A percentile compares a stretch with the other conserved stretches of the same genome.
Evolutionary conservation across 2,329 filamentous ascomycete species (phyloP).

Genomic region (Leptographium flavum): DNA sequence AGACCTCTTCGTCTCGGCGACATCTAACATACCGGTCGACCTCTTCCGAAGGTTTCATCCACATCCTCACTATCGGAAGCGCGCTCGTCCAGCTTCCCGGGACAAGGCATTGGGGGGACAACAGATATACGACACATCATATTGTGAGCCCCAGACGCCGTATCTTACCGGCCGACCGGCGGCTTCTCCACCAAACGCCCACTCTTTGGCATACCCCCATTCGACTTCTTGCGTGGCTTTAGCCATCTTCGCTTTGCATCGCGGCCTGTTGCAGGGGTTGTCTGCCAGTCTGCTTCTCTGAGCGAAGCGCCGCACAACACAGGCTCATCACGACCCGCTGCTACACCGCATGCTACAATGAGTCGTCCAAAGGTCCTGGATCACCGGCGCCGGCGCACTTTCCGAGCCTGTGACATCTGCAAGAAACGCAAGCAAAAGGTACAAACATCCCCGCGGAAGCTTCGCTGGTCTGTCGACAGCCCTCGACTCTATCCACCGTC

Average conservation of each 20-base stretch:
- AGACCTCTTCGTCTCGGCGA: too few relatives aligned
- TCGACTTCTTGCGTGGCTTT: too few relatives aligned
- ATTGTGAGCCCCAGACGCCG: background rate
- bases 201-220: too few relatives aligned
- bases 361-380: conserved; percentile 39
- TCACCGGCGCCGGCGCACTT: conserved; percentile 48
- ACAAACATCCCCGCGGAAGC: conserved; percentile 13
- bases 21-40: too few relatives aligned
- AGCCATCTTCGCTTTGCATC: too few relatives aligned
- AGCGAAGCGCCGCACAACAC: background rate
- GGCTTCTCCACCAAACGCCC: too few relatives aligned
- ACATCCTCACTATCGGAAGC: too few relatives aligned
- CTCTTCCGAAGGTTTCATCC: too few relatives aligned
- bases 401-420: conserved; percentile 50
- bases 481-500: too few relatives aligned
- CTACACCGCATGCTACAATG: conserved; percentile 19
- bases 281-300: too few relatives aligned
- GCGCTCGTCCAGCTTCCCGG: background rate
- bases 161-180: background rate
- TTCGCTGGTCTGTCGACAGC: background rate
- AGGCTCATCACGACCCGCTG: background rate
- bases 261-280: too few relatives aligned
- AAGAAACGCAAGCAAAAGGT: conserved; percentile 56
- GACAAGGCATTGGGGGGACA: too few relatives aligned
- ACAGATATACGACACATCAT: background rate